Base-by-base conservation (phyloP, 2,329 filamentous ascomycete genomes). In the Nakataea oryzae region DNA sequence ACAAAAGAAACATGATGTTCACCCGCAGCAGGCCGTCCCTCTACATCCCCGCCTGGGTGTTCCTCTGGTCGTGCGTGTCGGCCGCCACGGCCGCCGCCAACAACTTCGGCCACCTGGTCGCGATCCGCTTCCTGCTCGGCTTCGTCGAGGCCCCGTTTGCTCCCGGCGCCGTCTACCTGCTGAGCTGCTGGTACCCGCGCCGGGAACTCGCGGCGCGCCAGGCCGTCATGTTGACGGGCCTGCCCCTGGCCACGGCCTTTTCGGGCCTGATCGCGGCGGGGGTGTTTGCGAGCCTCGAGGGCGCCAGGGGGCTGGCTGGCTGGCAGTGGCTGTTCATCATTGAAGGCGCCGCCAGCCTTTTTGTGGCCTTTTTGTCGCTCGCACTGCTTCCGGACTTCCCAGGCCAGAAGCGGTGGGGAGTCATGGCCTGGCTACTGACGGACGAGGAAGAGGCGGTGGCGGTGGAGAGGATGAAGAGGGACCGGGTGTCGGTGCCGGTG, bases 251-350 rank as follows among this genome's bases (percentile, higher is more conserved):
- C 13, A 72, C 71, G n/a, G 81, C 80, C 2, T 83, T 83, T 63
- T 79, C 79, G 1, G 79, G 79, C 3, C 68, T 83, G 1, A 69
- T 82, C 8, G 79, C 78, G 32, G 79, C 78, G 2, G 58, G 58
- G 6, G 79, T 75, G 5, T 78, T 82, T 24, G 75, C 78, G 3
- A 74, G 74, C 11, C 70, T 83, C 13, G 74, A 81, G 30, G 77
- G 77, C 4, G 71, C 69, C 1, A 74, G 75, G 58, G 79, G 79
- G 1, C 75, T 83, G 21, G 70, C 73, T 2, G 80, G 80, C 2
- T 83, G 80, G 81, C 69, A 76, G 60, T 84, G 81, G 81, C 70
- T 82, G 0, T 83, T 83, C 63, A 78, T 81, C 50, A 70, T 78
- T 13, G 74, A 78, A 59, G 75, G 75, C 2, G 66, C 69, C 11